Conservation (phyloP, 139 green algal species). For the Picochlorum sp. region DNA sequence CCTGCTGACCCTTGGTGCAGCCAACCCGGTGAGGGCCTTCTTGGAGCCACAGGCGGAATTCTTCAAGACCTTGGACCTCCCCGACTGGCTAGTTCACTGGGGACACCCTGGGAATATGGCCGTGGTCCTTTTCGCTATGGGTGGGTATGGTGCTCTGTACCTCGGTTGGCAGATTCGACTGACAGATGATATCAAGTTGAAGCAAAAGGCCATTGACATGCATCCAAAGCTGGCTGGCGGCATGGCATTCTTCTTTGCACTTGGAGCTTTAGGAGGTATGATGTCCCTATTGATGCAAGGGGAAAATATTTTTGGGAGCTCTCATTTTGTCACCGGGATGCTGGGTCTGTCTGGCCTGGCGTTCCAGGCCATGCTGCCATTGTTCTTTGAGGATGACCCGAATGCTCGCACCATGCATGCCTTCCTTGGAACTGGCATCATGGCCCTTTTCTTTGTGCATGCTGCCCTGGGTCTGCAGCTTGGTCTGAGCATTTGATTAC, state of each 20-base stretch:
- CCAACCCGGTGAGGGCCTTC: conserved; percentile 19
- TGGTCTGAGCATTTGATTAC: conserved; percentile 58
- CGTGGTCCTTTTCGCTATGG: conserved; percentile 55
- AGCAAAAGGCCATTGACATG: conserved; percentile 56
- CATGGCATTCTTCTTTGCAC: conserved; percentile 71
- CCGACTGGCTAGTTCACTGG: conserved; percentile 27
- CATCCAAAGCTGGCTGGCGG: conserved; percentile 70
- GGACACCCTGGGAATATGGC: conserved; percentile 57
- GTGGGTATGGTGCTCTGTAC: conserved; percentile 57
- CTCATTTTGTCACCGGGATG: conserved; percentile 55
- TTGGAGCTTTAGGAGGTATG: conserved; percentile 64
- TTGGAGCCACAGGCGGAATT: conserved; percentile 38
- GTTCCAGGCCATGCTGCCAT: conserved; percentile 65
- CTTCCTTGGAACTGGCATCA: conserved; percentile 62
- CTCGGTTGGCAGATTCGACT: conserved; percentile 59
- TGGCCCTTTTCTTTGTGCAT: conserved; percentile 70
- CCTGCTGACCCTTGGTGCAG: conserved; percentile 13
- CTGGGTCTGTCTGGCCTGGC: conserved; percentile 52
- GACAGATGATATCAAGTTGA: conserved; percentile 30
- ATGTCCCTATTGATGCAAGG: conserved; percentile 69
- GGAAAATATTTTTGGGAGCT: conserved; percentile 43
- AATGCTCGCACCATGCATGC: conserved; percentile 50
- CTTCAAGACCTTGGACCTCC: conserved; percentile 41
- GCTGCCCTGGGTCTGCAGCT: conserved; percentile 62
- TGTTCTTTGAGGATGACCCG: conserved; percentile 43